Conservation (phyloP, 116 monocot species). For the Dioscorea cayenensis region DNA sequence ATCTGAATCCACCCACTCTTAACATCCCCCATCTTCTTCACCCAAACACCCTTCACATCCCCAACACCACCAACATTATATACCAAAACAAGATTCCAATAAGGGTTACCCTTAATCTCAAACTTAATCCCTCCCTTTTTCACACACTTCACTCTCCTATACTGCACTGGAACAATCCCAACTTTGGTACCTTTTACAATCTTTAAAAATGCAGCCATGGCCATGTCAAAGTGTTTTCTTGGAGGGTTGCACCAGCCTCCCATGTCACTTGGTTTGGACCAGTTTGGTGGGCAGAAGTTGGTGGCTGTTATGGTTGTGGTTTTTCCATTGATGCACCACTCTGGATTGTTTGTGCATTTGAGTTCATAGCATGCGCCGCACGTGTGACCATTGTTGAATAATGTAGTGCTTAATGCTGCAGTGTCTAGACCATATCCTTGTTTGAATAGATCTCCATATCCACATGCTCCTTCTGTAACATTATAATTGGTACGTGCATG, state of each 20-base stretch:
- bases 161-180: slow-evolving; percentile 19
- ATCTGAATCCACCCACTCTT: slow-evolving; percentile 14
- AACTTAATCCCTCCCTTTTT: slow-evolving; percentile 16
- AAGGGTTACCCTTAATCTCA: slow-evolving; percentile 2
- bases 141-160: slow-evolving; percentile 13
- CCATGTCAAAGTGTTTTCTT: slow-evolving; percentile 17
- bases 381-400: slow-evolving; percentile 30
- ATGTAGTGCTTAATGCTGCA: slow-evolving; percentile 59
- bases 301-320: slow-evolving; percentile 13
- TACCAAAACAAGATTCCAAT: slow-evolving; percentile 12
- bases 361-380: slow-evolving; percentile 10
- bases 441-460: not conserved
- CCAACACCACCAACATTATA: slow-evolving; percentile 24
- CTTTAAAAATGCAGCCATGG: slow-evolving; percentile 8
- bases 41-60: slow-evolving; percentile 6
- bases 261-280: slow-evolving; percentile 5
- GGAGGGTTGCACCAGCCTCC: slow-evolving; percentile 31
- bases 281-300: slow-evolving; percentile 30
- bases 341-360: slow-evolving; percentile 1
- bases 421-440: slow-evolving; percentile 42
- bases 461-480: slow-evolving; percentile 1
- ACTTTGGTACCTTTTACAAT: slow-evolving; percentile 12
- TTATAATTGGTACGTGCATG: too few species aligned
- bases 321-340: slow-evolving; percentile 11
- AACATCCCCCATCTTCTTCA: slow-evolving; percentile 7